A percentile compares a stretch with the other conserved stretches of the same genome.
These are phyloP conservation scores for Exophiala bonariae DNA, from an alignment of 2,329 filamentous ascomycete species.

Conservation along the genomic window DNA sequence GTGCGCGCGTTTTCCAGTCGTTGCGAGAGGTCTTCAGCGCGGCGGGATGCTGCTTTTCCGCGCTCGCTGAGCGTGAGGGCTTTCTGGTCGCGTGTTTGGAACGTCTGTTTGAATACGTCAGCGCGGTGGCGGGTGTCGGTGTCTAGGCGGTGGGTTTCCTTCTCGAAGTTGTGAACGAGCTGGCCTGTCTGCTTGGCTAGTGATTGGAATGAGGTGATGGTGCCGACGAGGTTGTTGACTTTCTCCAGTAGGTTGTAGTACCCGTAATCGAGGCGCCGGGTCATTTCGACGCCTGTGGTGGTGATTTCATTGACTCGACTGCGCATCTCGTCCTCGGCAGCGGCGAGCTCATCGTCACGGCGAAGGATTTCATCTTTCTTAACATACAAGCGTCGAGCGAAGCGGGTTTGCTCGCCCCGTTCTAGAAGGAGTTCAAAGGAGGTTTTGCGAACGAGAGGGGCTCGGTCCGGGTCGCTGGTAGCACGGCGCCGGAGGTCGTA, in stretches of 20 bases:
- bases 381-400: constrained; percentile 19
- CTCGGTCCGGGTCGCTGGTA: constrained; percentile 9
- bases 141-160: constrained; percentile 36
- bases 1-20: constrained; percentile 40
- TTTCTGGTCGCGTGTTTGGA: constrained; percentile 38
- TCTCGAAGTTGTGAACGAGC: constrained; percentile 40
- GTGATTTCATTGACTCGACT: constrained; percentile 18
- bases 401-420: constrained; percentile 16
- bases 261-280: constrained; percentile 47
- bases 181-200: constrained; percentile 38
- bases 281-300: constrained; percentile 38
- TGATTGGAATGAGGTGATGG: constrained; percentile 42
- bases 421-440: constrained; percentile 18
- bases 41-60: constrained; percentile 37
- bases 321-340: constrained; percentile 25
- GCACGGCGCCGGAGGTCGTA: constrained; percentile 16
- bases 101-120: constrained; percentile 35
- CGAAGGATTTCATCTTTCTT: constrained; percentile 14
- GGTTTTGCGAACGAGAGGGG: constrained; percentile 13
- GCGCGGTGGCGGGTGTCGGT: constrained; percentile 40
- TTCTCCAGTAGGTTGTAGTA: constrained; percentile 51
- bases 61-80: constrained; percentile 39
- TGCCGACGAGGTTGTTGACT: constrained; percentile 40
- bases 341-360: constrained; percentile 16
- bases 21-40: constrained; percentile 37